Base-by-base conservation (phyloP, 1,284 basidiomycete species). In the Ganoderma lucidum region DNA sequence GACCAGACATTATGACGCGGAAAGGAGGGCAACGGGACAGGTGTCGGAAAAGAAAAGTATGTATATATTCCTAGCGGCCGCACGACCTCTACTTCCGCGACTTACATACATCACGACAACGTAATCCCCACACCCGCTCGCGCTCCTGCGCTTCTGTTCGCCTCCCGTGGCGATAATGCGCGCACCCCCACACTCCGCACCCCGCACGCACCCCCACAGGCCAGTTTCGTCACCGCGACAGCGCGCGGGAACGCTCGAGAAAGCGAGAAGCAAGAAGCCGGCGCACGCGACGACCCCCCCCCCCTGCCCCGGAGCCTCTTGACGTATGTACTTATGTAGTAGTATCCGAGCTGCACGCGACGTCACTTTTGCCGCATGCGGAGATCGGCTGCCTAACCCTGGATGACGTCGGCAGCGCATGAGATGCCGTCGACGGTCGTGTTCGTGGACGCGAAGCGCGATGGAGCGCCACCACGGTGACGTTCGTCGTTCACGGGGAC, bases 321-420 rank as follows among this genome's bases (percentile, higher is more conserved):
- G 17, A 9, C 32, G 55, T n/a, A n/a, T n/a, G n/a, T n/a, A n/a
- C n/a, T n/a, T n/a, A n/a, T 23, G 23, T 23, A 23, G 23, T 23
- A 23, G 23, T 23, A 59, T 9, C 35, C 56, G 32, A 59, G 17
- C 37, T 23, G 10, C 56, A 23, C 35, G 15, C 8, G n/a, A 59
- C 56, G 56, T 59, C 56, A 59, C n/a, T 10, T 2, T 37, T 19
- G n/a, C 56, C n/a, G 37, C 56, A 35, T 59, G 35, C n/a, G 56
- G 10, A 59, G 30, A 35, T 17, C 56, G 9, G 2, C 37, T 59
- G 19, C 56, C 56, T 37, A 35, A 56, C 32, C 55, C 53, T 17
- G 3, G 35, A 14, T 35, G 56, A 59, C 35, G 56, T 32, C 35
- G 32, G 19, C 37, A 39, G 14, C 3, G n/a, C 8, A 6, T 39